Percentiles rank a stretch among this genome's conserved stretches.
Conservation (phyloP, 768 basidiomycete genomes). For the Cantharellus anzutake region DNA sequence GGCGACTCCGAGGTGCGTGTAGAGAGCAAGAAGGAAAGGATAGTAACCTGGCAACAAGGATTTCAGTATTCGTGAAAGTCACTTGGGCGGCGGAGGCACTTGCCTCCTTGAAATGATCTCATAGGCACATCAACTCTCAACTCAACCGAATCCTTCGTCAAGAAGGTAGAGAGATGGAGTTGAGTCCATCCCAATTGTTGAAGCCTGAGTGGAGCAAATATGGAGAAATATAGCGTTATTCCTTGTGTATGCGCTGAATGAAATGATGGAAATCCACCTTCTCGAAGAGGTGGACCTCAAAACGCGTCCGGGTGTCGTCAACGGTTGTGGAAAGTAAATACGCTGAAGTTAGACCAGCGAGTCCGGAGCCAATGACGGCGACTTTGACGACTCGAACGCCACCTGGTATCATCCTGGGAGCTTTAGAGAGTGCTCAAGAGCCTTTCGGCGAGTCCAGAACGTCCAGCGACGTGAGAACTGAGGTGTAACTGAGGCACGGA, state of each 20-base stretch:
- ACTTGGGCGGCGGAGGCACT: conserved; percentile 8
- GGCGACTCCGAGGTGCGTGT: conserved; percentile 37
- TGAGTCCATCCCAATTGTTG: conserved; percentile 46
- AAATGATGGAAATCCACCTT: conserved; percentile 25
- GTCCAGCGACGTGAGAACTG: too few relatives aligned
- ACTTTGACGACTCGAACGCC: conserved; percentile 26
- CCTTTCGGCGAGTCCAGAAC: too few relatives aligned
- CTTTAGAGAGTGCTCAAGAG: too few relatives aligned
- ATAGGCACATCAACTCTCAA: conserved; percentile 54
- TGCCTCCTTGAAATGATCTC: conserved; percentile 66
- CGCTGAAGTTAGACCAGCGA: conserved; percentile 54
- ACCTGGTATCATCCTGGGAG: neutral
- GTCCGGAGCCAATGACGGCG: conserved; percentile 51
- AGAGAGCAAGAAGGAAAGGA: conserved; percentile 45
- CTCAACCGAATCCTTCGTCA: conserved; percentile 26
- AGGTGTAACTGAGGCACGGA: too few relatives aligned
- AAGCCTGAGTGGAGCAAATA: conserved; percentile 21
- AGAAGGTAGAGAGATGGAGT: conserved; percentile 18
- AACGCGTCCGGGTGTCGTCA: conserved; percentile 20
- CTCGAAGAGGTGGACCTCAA: conserved; percentile 58
- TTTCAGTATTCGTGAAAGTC: neutral
- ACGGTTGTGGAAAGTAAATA: conserved; percentile 27
- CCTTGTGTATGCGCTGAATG: neutral
- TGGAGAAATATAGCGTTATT: neutral
- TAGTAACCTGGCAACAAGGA: conserved; percentile 40